Evolutionary conservation across 2,329 filamentous ascomycete genomes (phyloP), one percentile per base, ranked within the genome.

Genomic region (Aspergillus sp.): DNA sequence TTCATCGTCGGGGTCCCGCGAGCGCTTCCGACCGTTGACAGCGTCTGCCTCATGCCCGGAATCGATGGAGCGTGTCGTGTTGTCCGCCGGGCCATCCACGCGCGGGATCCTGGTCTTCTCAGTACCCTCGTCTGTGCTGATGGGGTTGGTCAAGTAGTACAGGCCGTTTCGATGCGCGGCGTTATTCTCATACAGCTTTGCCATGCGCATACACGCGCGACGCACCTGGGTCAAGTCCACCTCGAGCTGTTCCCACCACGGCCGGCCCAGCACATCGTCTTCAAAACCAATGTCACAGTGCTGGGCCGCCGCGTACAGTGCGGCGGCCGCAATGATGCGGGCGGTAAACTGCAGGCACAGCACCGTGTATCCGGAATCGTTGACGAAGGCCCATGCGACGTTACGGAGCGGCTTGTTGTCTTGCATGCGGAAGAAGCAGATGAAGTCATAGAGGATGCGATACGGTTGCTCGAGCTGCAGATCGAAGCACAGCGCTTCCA

Each of bases 401-500:
- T 96, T 93, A 58, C 94, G 86, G 30, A 98, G 79, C 57, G 84
- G 81, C 77, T 94, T 94, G 77, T 96, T 90, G 70, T 94, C 88
- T 61, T 91, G 87, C 51, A 92, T 82, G 23, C 84, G 83, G 62
- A 95, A 85, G 71, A 86, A 88, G 57, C 87, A 86, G 32, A 96
- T 84, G 71, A 93, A 88, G 58, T 94, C 87, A 76, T 91, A 95
- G 27, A 98, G 86, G 60, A 89, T 86, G 60, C 89, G 88, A 75
- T 98, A 95, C 0, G 95, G 94, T 62, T 92, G 91, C 66, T 96
- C 90, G 27, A 97, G 83, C 76, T 93, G 91, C 49, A 99, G 82
- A 73, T 99, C 95, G 75, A 99, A 99, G 62, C 93, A 98, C 17
- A 99, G 82, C 49, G 88, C 87, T 75, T 98, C 95, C 15, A 99